phyloP scores from a whole-genome alignment of 1,284 basidiomycete species.

The Vanrija sp. region DNA sequence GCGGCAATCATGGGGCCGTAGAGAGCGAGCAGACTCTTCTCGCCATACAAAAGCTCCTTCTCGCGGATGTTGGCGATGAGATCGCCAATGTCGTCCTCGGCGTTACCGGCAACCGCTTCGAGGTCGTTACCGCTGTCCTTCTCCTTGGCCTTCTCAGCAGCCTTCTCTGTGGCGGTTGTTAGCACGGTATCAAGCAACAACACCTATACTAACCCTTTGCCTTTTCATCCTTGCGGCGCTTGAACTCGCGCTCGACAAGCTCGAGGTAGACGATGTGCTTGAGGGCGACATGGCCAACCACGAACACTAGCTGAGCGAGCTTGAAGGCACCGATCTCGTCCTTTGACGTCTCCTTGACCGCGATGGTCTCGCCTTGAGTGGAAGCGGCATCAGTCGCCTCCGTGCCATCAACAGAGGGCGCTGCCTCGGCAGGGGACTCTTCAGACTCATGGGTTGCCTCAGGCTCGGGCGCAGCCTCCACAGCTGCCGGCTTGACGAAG shows the following conservation, averaged over 20 bases:
- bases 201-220: constrained; percentile 59
- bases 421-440: constrained; percentile 3
- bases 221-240: constrained; percentile 88
- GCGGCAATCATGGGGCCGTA: constrained; percentile 88
- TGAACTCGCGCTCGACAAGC: constrained; percentile 94
- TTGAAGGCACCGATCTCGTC: constrained; percentile 76
- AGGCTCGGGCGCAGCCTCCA: too few species aligned
- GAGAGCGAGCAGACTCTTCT: constrained; percentile 73
- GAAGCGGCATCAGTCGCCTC: constrained; percentile 12
- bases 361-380: constrained; percentile 11
- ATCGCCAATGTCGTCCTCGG: constrained; percentile 97
- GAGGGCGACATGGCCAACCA: constrained; percentile 93
- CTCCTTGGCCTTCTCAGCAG: constrained; percentile 42
- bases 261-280: constrained; percentile 97
- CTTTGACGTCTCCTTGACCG: not conserved
- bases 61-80: constrained; percentile 79
- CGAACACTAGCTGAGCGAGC: constrained; percentile 85
- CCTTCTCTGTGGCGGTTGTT: constrained; percentile 36
- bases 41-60: constrained; percentile 79
- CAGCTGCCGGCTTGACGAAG: constrained; percentile 51
- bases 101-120: constrained; percentile 94
- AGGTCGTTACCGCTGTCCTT: constrained; percentile 78
- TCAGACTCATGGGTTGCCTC: too few species aligned
- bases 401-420: constrained; percentile 5
- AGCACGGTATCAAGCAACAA: not conserved